These are phyloP conservation scores for Agrocybe praecox DNA, from an alignment of 768 basidiomycete genomes.

Conservation along the genomic window DNA sequence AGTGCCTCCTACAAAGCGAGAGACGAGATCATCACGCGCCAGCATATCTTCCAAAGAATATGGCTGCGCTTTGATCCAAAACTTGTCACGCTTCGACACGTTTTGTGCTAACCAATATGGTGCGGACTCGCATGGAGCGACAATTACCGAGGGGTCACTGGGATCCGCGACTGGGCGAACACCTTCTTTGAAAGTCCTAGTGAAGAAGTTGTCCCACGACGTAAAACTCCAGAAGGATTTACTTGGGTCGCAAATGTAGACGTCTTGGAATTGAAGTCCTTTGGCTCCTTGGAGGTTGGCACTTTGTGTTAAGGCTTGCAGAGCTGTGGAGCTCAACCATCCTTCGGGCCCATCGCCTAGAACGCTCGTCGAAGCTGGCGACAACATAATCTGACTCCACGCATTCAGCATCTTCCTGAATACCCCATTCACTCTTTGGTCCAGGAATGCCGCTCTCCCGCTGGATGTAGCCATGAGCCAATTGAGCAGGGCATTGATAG, in stretches of 20 bases:
- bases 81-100: neutral
- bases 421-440: neutral
- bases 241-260: neutral
- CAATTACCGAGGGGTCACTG: neutral
- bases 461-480: conserved; percentile 3
- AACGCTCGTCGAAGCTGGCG: neutral
- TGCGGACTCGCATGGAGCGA: conserved; percentile 3
- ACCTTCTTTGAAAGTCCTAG: neutral
- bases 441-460: neutral
- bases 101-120: neutral
- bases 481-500: conserved; percentile 4
- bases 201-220: conserved; percentile 6
- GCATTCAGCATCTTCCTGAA: conserved; percentile 4
- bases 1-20: neutral
- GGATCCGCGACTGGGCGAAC: conserved; percentile 1
- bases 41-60: conserved; percentile 1
- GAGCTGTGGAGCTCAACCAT: neutral
- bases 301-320: neutral
- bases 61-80: conserved; percentile 2
- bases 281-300: too few species aligned
- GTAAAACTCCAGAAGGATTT: neutral
- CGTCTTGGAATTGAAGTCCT: neutral
- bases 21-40: neutral
- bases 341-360: neutral
- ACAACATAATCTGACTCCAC: neutral